Conservation (phyloP, 2,329 filamentous ascomycete genomes). For the Pyrenophora teres region DNA sequence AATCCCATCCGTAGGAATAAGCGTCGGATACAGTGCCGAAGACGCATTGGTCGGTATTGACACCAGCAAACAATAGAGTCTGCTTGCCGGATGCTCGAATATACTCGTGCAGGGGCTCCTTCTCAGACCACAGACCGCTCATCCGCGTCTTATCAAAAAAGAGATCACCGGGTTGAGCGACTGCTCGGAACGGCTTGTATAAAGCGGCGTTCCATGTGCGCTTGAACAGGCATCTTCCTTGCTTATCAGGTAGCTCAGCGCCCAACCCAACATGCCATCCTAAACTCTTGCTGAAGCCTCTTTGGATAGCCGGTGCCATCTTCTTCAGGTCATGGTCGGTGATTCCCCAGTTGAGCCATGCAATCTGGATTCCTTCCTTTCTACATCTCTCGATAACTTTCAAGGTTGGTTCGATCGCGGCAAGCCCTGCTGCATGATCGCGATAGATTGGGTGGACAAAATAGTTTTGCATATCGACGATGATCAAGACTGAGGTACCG, state of each 20-base stretch:
- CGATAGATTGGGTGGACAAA: constrained; percentile 45
- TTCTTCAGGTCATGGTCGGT: constrained; percentile 44
- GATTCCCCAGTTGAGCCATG: constrained; percentile 52
- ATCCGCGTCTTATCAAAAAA: constrained; percentile 53
- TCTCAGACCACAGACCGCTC: constrained; percentile 50
- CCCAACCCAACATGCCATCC: constrained; percentile 51
- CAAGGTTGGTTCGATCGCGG: constrained; percentile 44
- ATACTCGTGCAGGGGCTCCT: constrained; percentile 50
- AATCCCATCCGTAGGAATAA: constrained; percentile 51
- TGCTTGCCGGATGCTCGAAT: constrained; percentile 49
- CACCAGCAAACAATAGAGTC: constrained; percentile 49
- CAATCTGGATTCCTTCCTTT: constrained; percentile 48
- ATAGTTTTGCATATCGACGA: constrained; percentile 54
- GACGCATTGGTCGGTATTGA: constrained; percentile 52
- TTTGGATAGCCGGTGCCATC: constrained; percentile 51
- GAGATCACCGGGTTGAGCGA: constrained; percentile 46
- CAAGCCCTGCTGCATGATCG: constrained; percentile 36
- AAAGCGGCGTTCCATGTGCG: constrained; percentile 52
- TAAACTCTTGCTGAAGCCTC: constrained; percentile 49
- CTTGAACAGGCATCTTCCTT: constrained; percentile 50
- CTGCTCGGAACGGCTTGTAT: constrained; percentile 48
- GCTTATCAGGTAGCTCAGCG: constrained; percentile 42
- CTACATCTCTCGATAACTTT: constrained; percentile 49
- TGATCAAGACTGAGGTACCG: constrained; percentile 45
- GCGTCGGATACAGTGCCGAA: constrained; percentile 50